phyloP scores from a whole-genome alignment of 805 yeast species.

The Naumovozyma baii region DNA sequence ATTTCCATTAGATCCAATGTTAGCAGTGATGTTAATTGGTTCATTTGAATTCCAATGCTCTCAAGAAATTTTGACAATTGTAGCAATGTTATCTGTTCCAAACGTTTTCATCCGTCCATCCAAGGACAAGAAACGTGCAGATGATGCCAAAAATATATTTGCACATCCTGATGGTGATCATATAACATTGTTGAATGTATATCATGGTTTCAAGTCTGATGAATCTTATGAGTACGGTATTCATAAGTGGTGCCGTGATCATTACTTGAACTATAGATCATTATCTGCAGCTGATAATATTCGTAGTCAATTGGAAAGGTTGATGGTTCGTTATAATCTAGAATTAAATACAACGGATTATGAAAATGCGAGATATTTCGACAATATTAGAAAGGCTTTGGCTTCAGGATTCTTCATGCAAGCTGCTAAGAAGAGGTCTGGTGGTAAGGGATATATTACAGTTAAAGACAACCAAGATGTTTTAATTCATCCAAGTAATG shows the following conservation, averaged over 20 bases:
- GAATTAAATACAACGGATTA: constrained; percentile 60
- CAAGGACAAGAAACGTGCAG: constrained; percentile 78
- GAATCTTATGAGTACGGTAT: constrained; percentile 59
- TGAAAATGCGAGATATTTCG: constrained; percentile 59
- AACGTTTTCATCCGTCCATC: constrained; percentile 91
- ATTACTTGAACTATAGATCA: constrained; percentile 76
- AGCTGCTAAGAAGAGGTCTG: constrained; percentile 85
- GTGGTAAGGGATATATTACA: constrained; percentile 75
- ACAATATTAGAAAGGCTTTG: constrained; percentile 75
- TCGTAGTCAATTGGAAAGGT: constrained; percentile 67
- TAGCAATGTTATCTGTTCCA: constrained; percentile 87
- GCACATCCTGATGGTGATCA: constrained; percentile 96
- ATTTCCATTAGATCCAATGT: constrained; percentile 92
- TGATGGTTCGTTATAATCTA: constrained; percentile 75
- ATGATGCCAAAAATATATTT: constrained; percentile 76
- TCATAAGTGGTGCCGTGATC: constrained; percentile 84
- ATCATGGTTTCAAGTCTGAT: constrained; percentile 68
- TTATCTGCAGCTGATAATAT: constrained; percentile 80
- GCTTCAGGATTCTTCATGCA: constrained; percentile 97
- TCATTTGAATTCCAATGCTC: constrained; percentile 81
- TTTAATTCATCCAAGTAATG: constrained; percentile 86
- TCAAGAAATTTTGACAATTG: constrained; percentile 78
- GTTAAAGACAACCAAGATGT: constrained; percentile 96
- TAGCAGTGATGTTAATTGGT: constrained; percentile 86
- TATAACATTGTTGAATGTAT: constrained; percentile 79